Evolutionary conservation across 352 stramenopile genomes (phyloP), one percentile per base, ranked within the genome.

Genomic region (Phytophthora multivora): DNA sequence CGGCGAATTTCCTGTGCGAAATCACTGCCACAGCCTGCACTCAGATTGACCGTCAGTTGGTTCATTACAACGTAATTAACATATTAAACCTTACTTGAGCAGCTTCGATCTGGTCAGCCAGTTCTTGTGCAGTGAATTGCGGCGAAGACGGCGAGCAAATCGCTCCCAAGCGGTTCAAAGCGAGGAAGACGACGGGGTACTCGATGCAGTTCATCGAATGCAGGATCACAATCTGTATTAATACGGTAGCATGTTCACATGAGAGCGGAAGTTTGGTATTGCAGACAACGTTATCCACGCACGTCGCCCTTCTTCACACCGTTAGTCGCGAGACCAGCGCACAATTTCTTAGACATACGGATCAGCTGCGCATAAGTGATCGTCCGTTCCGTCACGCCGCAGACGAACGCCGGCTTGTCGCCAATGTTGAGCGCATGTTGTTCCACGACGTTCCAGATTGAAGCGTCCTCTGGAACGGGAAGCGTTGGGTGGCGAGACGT

Each of bases 121-220:
- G 40, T 26, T 82, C 76, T 2, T 63, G 23, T 0, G 51, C 60
- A 18, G 60, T 72, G 53, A 84, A 73, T 53, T 75, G 47, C 5
- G 74, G 48, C 0, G 75, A 65, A 30, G 74, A 71, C 0, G 77
- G 59, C 7, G 72, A 80, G 36, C 73, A 77, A 23, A 81, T 69
- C 4, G 65, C 77, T 2, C 73, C 63, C 2, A 88, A 46, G 2
- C 66, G 55, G 23, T 74, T 77, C 7, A 86, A 51, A 25, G 77
- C 79, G 2, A 80, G 43, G 40, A 77, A 80, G 7, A 87, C 57
- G 1, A 84, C 39, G 0, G 71, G 70, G 16, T 79, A 89, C 48
- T 86, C 74, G 42, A 86, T 59, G 61, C 71, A 85, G 63, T 88
- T 88, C 51, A 78, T 56, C 42, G 69, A 75, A 31, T 81, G 69